Percentiles rank a stretch among this genome's conserved stretches.
Conservation (phyloP, 2,329 filamentous ascomycete species). For the Cryphonectria parasitica region DNA sequence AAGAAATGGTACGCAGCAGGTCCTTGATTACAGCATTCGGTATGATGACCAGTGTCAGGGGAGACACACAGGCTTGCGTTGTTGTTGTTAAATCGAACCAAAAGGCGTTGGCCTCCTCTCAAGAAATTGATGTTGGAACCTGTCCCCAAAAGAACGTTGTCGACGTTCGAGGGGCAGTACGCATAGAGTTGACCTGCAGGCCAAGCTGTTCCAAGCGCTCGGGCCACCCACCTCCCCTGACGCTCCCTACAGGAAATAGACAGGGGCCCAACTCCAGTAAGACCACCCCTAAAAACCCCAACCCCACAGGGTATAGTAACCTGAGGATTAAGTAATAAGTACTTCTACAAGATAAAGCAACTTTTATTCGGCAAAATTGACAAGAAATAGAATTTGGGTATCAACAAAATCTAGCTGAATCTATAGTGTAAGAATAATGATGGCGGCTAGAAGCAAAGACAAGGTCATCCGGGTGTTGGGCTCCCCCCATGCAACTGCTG, state of each 20-base stretch:
- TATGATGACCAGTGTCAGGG: not conserved
- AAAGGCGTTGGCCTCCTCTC: not conserved
- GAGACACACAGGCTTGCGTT: not conserved
- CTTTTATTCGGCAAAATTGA: too few relatives aligned
- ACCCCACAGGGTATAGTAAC: not conserved
- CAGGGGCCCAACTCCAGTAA: not conserved
- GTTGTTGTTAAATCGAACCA: not conserved
- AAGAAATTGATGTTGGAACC: constrained; percentile 7
- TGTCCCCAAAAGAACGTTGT: not conserved
- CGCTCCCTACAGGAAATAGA: constrained; percentile 5
- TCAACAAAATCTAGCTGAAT: not conserved
- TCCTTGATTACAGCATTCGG: constrained; percentile 20
- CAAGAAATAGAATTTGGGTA: not conserved
- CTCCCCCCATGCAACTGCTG: constrained; percentile 43
- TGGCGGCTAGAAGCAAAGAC: not conserved
- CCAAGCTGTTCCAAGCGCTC: constrained; percentile 29
- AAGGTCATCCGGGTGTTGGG: constrained; percentile 23
- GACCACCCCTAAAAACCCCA: not conserved
- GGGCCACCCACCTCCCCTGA: constrained; percentile 17
- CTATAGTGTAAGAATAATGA: not conserved
- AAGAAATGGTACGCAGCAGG: not conserved
- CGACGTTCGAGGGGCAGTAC: constrained; percentile 29
- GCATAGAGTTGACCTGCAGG: constrained; percentile 21
- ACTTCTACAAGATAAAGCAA: not conserved
- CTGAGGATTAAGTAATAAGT: not conserved